Percentiles rank a stretch among this genome's conserved stretches.
These are phyloP conservation scores for Irineochytrium annulatum DNA, from an alignment of 192 early-diverging fungal genomes.

Conservation along the genomic window DNA sequence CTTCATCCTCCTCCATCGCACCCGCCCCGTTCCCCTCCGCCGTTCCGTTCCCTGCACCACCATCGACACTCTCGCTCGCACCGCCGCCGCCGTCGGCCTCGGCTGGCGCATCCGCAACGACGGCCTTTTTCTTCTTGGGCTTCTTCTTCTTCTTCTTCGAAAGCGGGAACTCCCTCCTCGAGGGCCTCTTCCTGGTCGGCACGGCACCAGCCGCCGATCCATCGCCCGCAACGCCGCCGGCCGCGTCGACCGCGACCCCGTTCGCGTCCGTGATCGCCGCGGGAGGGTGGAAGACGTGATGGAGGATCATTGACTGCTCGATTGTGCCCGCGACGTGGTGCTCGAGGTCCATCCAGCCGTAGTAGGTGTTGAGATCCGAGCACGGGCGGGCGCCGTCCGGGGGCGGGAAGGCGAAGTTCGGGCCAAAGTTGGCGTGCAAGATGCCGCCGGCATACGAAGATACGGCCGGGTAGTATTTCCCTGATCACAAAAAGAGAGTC, in stretches of 20 bases:
- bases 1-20: not conserved
- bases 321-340: constrained; percentile 14
- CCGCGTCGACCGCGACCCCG: not conserved
- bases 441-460: constrained; percentile 63
- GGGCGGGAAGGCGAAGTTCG: constrained; percentile 57
- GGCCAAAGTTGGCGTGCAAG: constrained; percentile 65
- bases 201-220: not conserved
- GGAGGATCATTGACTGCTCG: constrained; percentile 3
- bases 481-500: constrained; percentile 4
- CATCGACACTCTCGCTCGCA: not conserved
- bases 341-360: constrained; percentile 10
- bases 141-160: constrained; percentile 4
- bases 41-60: not conserved
- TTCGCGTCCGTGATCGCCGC: constrained; percentile 1
- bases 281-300: not conserved
- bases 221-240: not conserved
- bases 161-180: not conserved
- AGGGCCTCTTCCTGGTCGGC: not conserved
- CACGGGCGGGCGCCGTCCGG: constrained; percentile 37
- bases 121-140: constrained; percentile 6
- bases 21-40: not conserved
- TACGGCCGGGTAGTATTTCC: constrained; percentile 74
- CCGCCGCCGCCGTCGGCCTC: not conserved
- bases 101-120: not conserved
- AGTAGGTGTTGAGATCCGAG: constrained; percentile 23